Evolutionary conservation across 1,139 yeast genomes (phyloP).

Genomic region (Arxiozyma slooffiae): DNA sequence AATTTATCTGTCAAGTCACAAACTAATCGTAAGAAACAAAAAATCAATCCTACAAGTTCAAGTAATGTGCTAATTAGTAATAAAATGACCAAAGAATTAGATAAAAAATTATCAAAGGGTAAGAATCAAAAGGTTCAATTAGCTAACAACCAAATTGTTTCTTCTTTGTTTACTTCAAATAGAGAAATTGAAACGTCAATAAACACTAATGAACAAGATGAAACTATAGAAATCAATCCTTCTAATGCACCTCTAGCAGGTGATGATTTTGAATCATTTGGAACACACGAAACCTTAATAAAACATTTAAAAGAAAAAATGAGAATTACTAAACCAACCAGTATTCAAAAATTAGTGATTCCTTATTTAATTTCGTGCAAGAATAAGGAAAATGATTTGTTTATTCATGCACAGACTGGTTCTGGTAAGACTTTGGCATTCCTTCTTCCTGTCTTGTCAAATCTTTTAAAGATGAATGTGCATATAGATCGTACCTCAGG

Average conservation of each 20-base stretch:
- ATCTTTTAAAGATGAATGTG: constrained; percentile 36
- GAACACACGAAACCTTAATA: constrained; percentile 46
- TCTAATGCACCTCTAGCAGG: constrained; percentile 62
- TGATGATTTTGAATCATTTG: constrained; percentile 66
- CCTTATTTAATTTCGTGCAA: constrained; percentile 45
- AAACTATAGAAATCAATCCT: constrained; percentile 38
- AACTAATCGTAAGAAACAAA: constrained; percentile 3
- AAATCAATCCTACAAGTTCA: background rate
- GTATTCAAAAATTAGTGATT: constrained; percentile 73
- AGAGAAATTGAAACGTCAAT: constrained; percentile 32
- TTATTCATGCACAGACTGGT: constrained; percentile 92
- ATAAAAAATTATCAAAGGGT: constrained; percentile 8
- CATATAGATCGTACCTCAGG: constrained; percentile 62
- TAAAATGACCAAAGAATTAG: constrained; percentile 13
- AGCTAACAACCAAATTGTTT: constrained; percentile 39
- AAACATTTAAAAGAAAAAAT: constrained; percentile 50
- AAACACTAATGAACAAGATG: constrained; percentile 24
- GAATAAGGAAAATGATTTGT: constrained; percentile 47
- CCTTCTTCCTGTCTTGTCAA: constrained; percentile 64
- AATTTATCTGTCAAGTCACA: constrained; percentile 2
- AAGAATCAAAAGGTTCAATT: constrained; percentile 5
- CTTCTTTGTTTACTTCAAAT: constrained; percentile 78
- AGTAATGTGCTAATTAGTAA: background rate
- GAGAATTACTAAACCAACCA: constrained; percentile 64
- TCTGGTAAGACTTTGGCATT: constrained; percentile 90